Conservation (phyloP, 306 rosid species). For the Trifolium fragiferum region DNA sequence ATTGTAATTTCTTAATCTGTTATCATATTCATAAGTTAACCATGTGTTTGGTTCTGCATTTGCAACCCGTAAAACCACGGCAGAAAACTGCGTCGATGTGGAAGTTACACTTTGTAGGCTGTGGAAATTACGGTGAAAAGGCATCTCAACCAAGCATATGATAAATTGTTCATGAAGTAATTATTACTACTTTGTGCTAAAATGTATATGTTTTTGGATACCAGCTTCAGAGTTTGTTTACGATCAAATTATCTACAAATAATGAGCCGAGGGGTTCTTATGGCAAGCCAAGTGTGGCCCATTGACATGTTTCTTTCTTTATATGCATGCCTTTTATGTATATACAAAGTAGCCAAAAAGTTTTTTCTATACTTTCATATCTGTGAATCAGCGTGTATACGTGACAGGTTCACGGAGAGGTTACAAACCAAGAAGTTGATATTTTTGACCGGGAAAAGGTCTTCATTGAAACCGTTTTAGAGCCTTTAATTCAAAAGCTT, state of each 20-base stretch:
- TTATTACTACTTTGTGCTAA: not conserved
- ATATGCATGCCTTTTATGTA: slow-evolving; percentile 15
- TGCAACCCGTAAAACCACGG: too few species aligned
- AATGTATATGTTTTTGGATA: slow-evolving; percentile 9
- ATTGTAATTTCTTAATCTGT: slow-evolving; percentile 16
- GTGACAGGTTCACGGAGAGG: slow-evolving; percentile 92
- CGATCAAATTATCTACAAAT: slow-evolving; percentile 2
- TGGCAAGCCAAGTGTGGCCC: slow-evolving; percentile 19
- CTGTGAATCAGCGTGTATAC: slow-evolving; percentile 20
- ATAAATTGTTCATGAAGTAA: slow-evolving; percentile 8
- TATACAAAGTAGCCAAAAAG: not conserved
- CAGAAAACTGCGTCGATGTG: too few species aligned
- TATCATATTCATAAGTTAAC: not conserved
- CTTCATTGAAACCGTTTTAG: slow-evolving; percentile 76
- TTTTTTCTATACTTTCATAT: slow-evolving; percentile 34
- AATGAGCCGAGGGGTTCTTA: slow-evolving; percentile 17
- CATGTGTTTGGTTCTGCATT: too few species aligned
- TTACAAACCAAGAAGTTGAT: slow-evolving; percentile 73
- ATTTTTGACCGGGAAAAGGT: slow-evolving; percentile 91
- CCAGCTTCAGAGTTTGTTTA: slow-evolving; percentile 7
- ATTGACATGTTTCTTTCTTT: slow-evolving; percentile 25
- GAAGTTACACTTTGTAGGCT: too few species aligned
- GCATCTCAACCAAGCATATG: not conserved
- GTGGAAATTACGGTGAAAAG: too few species aligned
- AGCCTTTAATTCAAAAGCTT: slow-evolving; percentile 77